Percentiles rank a stretch among this genome's conserved stretches.
phyloP scores from a whole-genome alignment of 805 yeast species.

The Candida suzukii region DNA sequence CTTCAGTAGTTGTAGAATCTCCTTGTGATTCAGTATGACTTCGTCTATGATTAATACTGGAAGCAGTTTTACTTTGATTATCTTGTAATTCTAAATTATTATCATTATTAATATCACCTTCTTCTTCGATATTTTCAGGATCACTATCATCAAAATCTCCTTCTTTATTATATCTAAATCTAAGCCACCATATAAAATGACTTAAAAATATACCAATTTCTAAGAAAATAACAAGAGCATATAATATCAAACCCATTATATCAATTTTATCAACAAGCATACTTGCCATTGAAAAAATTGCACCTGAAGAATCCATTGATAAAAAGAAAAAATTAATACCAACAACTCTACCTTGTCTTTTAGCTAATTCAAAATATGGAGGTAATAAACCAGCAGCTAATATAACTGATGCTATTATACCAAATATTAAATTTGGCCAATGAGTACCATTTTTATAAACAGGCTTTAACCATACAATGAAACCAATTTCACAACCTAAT shows the following conservation, averaged over 20 bases:
- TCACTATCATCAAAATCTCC: conserved; percentile 2
- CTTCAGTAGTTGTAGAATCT: too few species aligned
- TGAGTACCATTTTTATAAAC: conserved; percentile 32
- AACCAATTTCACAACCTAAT: conserved; percentile 61
- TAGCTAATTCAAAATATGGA: conserved; percentile 78
- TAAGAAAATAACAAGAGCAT: conserved; percentile 63
- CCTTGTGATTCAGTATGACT: too few species aligned
- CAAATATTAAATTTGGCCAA: conserved; percentile 81
- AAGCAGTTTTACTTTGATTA: too few species aligned
- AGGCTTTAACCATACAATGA: conserved; percentile 62
- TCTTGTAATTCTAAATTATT: too few species aligned
- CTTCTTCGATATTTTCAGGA: too few species aligned
- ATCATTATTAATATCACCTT: background rate
- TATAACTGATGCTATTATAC: conserved; percentile 70
- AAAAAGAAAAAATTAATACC: conserved; percentile 85
- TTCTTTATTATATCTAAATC: conserved; percentile 26
- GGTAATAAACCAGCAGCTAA: conserved; percentile 78
- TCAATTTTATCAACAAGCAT: conserved; percentile 58
- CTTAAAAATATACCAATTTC: conserved; percentile 74
- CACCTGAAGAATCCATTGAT: conserved; percentile 72
- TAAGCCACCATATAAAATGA: conserved; percentile 63
- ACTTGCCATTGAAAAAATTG: conserved; percentile 61
- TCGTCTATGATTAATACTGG: too few species aligned
- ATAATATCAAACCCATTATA: conserved; percentile 69
- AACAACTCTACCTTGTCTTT: conserved; percentile 75